These are phyloP conservation scores for Arthrobotrys megalospora DNA, from an alignment of 2,329 filamentous ascomycete genomes.

Conservation along the genomic window DNA sequence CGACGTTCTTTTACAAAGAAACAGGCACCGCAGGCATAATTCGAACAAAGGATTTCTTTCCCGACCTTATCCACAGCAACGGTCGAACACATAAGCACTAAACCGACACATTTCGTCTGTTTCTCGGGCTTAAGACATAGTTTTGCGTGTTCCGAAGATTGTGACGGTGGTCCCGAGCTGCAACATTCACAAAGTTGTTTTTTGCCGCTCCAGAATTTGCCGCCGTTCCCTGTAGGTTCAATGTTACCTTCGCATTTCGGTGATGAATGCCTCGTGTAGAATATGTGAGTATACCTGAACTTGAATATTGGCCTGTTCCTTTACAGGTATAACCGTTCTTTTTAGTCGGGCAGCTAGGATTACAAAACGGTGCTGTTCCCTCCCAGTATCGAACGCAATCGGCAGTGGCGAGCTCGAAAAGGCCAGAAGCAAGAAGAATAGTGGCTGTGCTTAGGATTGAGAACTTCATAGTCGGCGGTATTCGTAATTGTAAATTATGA, in stretches of 20 bases:
- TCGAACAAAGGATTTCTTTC: conserved; percentile 38
- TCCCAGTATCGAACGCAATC: conserved; percentile 46
- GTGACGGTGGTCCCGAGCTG: not conserved
- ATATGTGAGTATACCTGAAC: conserved; percentile 20
- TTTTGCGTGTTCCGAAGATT: conserved; percentile 7
- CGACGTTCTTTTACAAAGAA: conserved; percentile 6
- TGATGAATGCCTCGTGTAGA: too few species aligned
- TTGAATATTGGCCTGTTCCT: conserved; percentile 41
- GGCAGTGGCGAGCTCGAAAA: conserved; percentile 29
- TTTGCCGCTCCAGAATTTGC: conserved; percentile 25
- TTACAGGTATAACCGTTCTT: conserved; percentile 22
- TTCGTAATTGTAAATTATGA: not conserved
- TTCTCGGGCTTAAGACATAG: conserved; percentile 12
- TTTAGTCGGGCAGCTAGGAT: conserved; percentile 33
- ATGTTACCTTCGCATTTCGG: not conserved
- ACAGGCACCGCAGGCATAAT: conserved; percentile 43
- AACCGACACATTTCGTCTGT: conserved; percentile 31
- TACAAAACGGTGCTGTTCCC: conserved; percentile 50
- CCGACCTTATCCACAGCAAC: conserved; percentile 26
- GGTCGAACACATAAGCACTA: conserved; percentile 38
- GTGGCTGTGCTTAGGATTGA: conserved; percentile 24
- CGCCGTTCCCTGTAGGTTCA: conserved; percentile 22
- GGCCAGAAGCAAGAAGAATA: conserved; percentile 31
- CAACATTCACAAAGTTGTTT: conserved; percentile 49
- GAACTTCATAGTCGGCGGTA: conserved; percentile 31